Evolutionary conservation across 768 basidiomycete species (phyloP).

Genomic region (Sutorius australiensis): DNA sequence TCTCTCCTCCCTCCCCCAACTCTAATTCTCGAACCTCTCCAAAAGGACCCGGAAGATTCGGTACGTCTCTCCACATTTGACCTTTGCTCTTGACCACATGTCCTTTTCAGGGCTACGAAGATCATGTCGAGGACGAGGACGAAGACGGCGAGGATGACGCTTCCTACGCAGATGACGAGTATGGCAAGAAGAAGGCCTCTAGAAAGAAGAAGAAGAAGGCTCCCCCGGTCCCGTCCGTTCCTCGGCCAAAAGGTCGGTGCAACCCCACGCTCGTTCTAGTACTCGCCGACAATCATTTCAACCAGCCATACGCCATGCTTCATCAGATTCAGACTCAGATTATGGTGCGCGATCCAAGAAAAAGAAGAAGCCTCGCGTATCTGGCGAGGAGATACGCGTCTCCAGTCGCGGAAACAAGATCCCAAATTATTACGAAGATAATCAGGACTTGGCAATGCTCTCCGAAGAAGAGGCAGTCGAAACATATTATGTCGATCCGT

Average conservation of each 20-base stretch:
- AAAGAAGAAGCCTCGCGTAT: slow-evolving; percentile 62
- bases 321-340: slow-evolving; percentile 82
- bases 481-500: slow-evolving; percentile 53
- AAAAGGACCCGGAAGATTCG: slow-evolving; percentile 33
- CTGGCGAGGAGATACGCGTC: slow-evolving; percentile 72
- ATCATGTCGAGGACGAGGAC: slow-evolving; percentile 47
- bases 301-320: slow-evolving; percentile 53
- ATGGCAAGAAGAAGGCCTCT: slow-evolving; percentile 61
- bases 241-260: slow-evolving; percentile 56
- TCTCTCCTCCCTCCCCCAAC: slow-evolving; percentile 4
- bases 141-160: slow-evolving; percentile 74
- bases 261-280: slow-evolving; percentile 11
- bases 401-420: slow-evolving; percentile 72
- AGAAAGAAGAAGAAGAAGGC: slow-evolving; percentile 64
- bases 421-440: slow-evolving; percentile 77
- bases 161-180: slow-evolving; percentile 76
- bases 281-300: slow-evolving; percentile 13
- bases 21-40: background rate
- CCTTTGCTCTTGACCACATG: slow-evolving; percentile 25
- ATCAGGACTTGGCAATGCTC: slow-evolving; percentile 72
- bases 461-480: slow-evolving; percentile 55
- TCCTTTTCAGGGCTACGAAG: slow-evolving; percentile 60
- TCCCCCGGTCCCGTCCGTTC: slow-evolving; percentile 38
- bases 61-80: slow-evolving; percentile 15
- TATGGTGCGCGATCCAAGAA: slow-evolving; percentile 84